phyloP scores from a whole-genome alignment of 2,329 filamentous ascomycete species.

The Penicillium sp. region DNA sequence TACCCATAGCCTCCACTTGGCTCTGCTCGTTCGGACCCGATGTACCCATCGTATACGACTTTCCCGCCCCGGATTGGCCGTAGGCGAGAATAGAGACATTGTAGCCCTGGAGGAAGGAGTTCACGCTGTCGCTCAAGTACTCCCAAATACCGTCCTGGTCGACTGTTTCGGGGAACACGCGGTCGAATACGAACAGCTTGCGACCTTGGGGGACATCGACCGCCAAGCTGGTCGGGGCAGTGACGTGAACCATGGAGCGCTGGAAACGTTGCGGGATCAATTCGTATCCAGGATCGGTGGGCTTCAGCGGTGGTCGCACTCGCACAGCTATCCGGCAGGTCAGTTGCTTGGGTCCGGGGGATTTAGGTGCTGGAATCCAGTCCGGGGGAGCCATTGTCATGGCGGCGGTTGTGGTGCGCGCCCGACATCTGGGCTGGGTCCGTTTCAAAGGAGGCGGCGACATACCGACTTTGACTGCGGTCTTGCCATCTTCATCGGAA shows the following conservation, averaged over 20 bases:
- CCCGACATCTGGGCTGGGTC: conserved; percentile 7
- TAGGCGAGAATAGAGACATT: conserved; percentile 98
- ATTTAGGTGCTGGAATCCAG: too few relatives aligned
- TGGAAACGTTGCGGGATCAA: conserved; percentile 95
- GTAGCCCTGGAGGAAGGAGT: conserved; percentile 89
- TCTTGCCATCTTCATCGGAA: conserved; percentile 86
- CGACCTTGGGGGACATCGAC: conserved; percentile 90
- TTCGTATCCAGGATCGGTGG: conserved; percentile 86
- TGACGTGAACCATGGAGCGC: conserved; percentile 85
- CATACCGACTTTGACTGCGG: conserved; percentile 94
- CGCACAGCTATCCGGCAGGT: conserved; percentile 67
- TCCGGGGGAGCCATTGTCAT: background rate
- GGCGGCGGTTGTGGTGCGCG: conserved; percentile 1
- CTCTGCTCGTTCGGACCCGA: conserved; percentile 77
- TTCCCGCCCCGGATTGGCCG: conserved; percentile 94
- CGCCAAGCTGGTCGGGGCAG: conserved; percentile 75
- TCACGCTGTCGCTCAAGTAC: conserved; percentile 85
- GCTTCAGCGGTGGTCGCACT: conserved; percentile 78
- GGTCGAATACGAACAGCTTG: conserved; percentile 95
- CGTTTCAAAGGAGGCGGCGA: conserved; percentile 30
- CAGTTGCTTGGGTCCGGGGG: too few relatives aligned
- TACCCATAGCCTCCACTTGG: conserved; percentile 73
- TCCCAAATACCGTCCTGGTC: conserved; percentile 91
- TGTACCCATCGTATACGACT: conserved; percentile 98
- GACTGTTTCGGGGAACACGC: conserved; percentile 81